Evolutionary conservation across 2,329 filamentous ascomycete genomes (phyloP).

Genomic region (Hypoxylon sp.): DNA sequence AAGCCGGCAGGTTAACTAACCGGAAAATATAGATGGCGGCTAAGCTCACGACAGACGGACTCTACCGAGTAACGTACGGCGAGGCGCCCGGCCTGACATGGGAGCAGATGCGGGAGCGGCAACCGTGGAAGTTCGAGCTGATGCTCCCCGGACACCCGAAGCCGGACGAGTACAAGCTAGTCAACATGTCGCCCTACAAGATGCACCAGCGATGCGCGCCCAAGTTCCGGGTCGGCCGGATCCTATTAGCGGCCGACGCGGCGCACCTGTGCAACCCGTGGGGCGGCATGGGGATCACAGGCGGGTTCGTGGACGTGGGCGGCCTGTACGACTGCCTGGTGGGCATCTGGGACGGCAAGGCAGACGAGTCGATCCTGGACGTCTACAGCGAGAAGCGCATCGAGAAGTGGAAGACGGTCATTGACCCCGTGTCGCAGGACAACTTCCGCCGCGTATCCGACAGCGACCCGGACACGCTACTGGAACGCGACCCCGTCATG

Average conservation of each 20-base stretch:
- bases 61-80: slow-evolving; percentile 74
- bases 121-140: slow-evolving; percentile 65
- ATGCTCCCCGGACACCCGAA: slow-evolving; percentile 71
- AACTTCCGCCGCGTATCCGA: slow-evolving; percentile 60
- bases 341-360: slow-evolving; percentile 58
- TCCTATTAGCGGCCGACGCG: slow-evolving; percentile 70
- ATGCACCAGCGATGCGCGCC: slow-evolving; percentile 71
- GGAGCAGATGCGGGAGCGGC: slow-evolving; percentile 65
- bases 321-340: slow-evolving; percentile 70
- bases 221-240: slow-evolving; percentile 66
- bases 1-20: slow-evolving; percentile 3
- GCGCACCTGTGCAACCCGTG: slow-evolving; percentile 67
- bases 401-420: slow-evolving; percentile 59
- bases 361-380: slow-evolving; percentile 58
- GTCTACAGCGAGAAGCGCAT: slow-evolving; percentile 60
- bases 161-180: slow-evolving; percentile 66
- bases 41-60: slow-evolving; percentile 66
- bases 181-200: slow-evolving; percentile 69
- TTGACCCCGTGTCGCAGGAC: slow-evolving; percentile 57
- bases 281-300: slow-evolving; percentile 72
- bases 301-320: slow-evolving; percentile 72
- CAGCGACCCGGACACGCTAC: slow-evolving; percentile 54
- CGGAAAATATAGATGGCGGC: slow-evolving; percentile 65
- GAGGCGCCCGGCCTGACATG: slow-evolving; percentile 64
- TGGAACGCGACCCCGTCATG: slow-evolving; percentile 56